Evolutionary conservation across 1,139 yeast species (phyloP), one percentile per base, ranked within the genome.

Genomic region (Debaryomyces psychrophilus): DNA sequence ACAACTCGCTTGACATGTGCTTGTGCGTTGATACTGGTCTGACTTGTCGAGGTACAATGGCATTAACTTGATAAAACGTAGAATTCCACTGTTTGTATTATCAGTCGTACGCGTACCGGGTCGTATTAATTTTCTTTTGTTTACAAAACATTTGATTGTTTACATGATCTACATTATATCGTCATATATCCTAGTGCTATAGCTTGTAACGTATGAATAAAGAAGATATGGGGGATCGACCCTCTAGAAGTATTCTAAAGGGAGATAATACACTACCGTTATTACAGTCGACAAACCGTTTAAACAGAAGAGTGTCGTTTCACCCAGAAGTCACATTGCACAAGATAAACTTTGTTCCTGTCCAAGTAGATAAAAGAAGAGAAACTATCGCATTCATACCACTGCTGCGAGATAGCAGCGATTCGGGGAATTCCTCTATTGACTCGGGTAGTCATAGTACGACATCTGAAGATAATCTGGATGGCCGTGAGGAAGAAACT

Each of bases 311-410:
- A 31, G 90, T 85, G 0, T 83, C 89, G 1, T 85, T 85, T 68
- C 89, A 90, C 1, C 89, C 89, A 1, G 90, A 85, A 56, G 90
- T 85, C 0, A 85, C 90, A 0, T 65, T 85, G 31, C 90, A 85
- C 61, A 83, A 83, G 55, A 80, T 85, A 46, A 83, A 79, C 50
- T 64, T 77, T 48, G 68, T 78, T 5, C 77, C 81, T 2, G 61
- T 56, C 15, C 45, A 50, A 18, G 41, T 46, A 7, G 52, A 46
- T 5, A 65, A 65, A 47, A 55, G 76, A 49, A 60, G 78, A 46
- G 75, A 73, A 47, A 70, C 75, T 8, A 66, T 69, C 22, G 67
- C 62, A 20, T 65, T 39, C 27, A 40, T 43, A 5, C 46, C 46
- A 6, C 46, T 29, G 43, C 41, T 34, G 33, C 31, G 61, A 57